Percentiles rank a stretch among this genome's conserved stretches.
Evolutionary conservation across 441 rosid species (phyloP).

Genomic region (Pelargonium fulgidum): DNA sequence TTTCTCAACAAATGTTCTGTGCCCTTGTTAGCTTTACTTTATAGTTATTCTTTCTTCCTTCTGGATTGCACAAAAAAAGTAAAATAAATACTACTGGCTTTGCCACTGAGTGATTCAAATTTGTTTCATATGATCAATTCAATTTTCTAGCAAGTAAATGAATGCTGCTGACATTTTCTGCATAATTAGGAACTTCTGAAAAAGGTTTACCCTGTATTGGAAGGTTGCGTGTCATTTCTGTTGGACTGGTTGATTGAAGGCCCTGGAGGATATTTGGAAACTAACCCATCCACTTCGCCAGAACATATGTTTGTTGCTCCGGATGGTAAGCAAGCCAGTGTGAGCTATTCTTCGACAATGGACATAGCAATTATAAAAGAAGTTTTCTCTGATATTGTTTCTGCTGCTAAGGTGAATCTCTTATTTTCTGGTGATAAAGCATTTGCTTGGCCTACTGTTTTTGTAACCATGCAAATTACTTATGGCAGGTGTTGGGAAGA

Average conservation of each 20-base stretch:
- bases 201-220: constrained; percentile 19
- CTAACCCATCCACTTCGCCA: constrained; percentile 28
- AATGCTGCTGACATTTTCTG: constrained; percentile 13
- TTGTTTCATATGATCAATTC: neutral
- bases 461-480: neutral
- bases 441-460: neutral
- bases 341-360: constrained; percentile 29
- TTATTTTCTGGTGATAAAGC: neutral
- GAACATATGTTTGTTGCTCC: constrained; percentile 24
- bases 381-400: constrained; percentile 20
- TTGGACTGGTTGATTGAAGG: constrained; percentile 27
- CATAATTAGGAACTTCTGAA: constrained; percentile 20
- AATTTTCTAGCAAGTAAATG: neutral
- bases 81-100: neutral
- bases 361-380: constrained; percentile 23
- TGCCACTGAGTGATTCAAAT: neutral
- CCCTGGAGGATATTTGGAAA: constrained; percentile 19
- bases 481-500: constrained; percentile 20
- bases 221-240: constrained; percentile 20
- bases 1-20: neutral
- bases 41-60: neutral
- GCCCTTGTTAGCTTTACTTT: neutral
- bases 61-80: neutral
- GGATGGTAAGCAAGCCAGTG: constrained; percentile 21
- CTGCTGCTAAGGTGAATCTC: constrained; percentile 23